Evolutionary conservation across 2,329 filamentous ascomycete species (phyloP).

Genomic region (Aspergillus ibericus): DNA sequence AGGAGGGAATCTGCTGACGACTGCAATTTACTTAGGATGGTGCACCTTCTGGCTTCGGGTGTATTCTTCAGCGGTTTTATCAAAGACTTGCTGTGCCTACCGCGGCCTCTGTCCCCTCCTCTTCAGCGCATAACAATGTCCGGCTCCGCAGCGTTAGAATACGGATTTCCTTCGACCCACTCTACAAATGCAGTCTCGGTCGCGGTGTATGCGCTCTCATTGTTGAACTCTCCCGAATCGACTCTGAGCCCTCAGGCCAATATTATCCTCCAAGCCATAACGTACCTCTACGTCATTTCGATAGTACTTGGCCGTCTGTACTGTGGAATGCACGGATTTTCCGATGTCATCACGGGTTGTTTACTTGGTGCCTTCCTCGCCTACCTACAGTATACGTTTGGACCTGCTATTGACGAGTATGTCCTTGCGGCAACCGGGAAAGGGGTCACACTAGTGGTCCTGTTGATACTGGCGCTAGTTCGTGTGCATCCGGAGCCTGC

Average conservation of each 20-base stretch:
- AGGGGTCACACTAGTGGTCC: slow-evolving; percentile 63
- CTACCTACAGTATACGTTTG: slow-evolving; percentile 55
- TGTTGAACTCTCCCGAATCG: slow-evolving; percentile 66
- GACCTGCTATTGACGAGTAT: slow-evolving; percentile 66
- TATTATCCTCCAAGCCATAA: slow-evolving; percentile 63
- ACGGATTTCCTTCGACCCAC: slow-evolving; percentile 95
- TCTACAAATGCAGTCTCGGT: slow-evolving; percentile 96
- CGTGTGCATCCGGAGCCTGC: slow-evolving; percentile 93
- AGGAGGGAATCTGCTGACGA: slow-evolving; percentile 12
- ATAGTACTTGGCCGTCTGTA: slow-evolving; percentile 91
- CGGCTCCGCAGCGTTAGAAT: slow-evolving; percentile 89
- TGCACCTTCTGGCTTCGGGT: slow-evolving; percentile 74
- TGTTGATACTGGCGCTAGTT: slow-evolving; percentile 72
- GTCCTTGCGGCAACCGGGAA: slow-evolving; percentile 65
- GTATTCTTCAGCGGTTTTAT: slow-evolving; percentile 90
- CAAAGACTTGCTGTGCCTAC: slow-evolving; percentile 91
- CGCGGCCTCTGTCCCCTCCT: slow-evolving; percentile 86
- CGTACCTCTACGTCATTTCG: slow-evolving; percentile 83
- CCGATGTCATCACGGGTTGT: slow-evolving; percentile 83
- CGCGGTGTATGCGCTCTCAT: slow-evolving; percentile 76
- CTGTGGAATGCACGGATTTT: slow-evolving; percentile 97
- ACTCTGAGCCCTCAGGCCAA: slow-evolving; percentile 60
- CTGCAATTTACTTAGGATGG: slow-evolving; percentile 36
- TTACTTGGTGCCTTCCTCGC: slow-evolving; percentile 69
- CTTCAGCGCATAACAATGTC: slow-evolving; percentile 97